Percentiles rank a stretch among this genome's conserved stretches.
Conservation (phyloP, 2,329 filamentous ascomycete genomes). For the Xylaria sp. region DNA sequence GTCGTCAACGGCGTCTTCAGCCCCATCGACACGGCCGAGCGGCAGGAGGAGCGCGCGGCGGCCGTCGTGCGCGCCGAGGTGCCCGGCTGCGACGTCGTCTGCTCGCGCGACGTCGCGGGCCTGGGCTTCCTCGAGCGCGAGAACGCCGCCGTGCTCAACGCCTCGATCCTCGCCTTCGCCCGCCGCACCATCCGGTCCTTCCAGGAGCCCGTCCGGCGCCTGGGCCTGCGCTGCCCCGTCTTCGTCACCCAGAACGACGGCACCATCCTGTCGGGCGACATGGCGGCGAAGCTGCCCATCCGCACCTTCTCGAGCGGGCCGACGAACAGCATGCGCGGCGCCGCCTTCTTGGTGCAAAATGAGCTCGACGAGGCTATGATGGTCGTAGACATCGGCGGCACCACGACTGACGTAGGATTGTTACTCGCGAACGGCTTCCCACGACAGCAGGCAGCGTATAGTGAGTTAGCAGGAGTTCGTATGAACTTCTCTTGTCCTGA, state of each 20-base stretch:
- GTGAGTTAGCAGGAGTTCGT: constrained; percentile 62
- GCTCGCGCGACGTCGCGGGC: constrained; percentile 55
- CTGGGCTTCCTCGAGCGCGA: constrained; percentile 63
- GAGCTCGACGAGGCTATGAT: constrained; percentile 47
- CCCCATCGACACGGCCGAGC: constrained; percentile 52
- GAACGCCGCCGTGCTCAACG: constrained; percentile 67
- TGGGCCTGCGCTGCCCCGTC: constrained; percentile 56
- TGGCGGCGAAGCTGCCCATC: constrained; percentile 60
- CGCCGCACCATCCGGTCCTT: constrained; percentile 60
- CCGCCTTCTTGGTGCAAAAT: constrained; percentile 57
- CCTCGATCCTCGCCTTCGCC: constrained; percentile 61
- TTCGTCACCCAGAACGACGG: constrained; percentile 69
- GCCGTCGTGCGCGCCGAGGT: constrained; percentile 46
- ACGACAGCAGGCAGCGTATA: constrained; percentile 63
- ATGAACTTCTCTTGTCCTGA: constrained; percentile 64
- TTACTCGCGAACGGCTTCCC: constrained; percentile 65
- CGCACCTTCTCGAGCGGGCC: constrained; percentile 65
- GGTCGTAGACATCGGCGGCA: constrained; percentile 69
- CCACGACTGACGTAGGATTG: constrained; percentile 66
- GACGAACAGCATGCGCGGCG: constrained; percentile 66
- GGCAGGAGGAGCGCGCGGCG: constrained; percentile 52
- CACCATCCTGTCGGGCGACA: constrained; percentile 57
- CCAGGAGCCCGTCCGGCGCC: constrained; percentile 50
- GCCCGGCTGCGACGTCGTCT: constrained; percentile 49
- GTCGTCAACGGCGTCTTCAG: constrained; percentile 56